Percentiles rank a stretch among this genome's conserved stretches.
phyloP scores from a whole-genome alignment of 2,329 filamentous ascomycete genomes.

The Monilinia fructicola region DNA sequence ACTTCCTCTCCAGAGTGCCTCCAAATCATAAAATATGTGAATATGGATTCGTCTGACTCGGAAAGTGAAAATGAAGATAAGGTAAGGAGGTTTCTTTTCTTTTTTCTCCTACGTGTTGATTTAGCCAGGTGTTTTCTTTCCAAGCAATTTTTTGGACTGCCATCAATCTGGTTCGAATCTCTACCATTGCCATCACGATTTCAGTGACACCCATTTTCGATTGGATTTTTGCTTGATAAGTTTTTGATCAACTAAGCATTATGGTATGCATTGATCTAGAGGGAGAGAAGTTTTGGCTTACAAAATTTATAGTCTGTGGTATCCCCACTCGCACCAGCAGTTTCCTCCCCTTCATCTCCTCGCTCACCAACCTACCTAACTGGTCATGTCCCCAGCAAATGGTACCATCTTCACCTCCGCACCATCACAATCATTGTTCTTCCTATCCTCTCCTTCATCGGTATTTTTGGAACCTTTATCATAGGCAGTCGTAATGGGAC shows the following conservation, averaged over 20 bases:
- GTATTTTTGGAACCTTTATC: slow-evolving; percentile 26
- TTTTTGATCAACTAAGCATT: background rate
- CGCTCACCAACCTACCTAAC: slow-evolving; percentile 17
- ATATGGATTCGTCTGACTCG: slow-evolving; percentile 12
- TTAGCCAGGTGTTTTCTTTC: slow-evolving; percentile 10
- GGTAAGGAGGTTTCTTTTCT: background rate
- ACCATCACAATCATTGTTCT: slow-evolving; percentile 29
- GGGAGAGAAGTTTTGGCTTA: slow-evolving; percentile 3
- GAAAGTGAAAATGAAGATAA: slow-evolving; percentile 6
- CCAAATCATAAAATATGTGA: slow-evolving; percentile 11
- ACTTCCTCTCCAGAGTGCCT: background rate
- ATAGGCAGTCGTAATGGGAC: slow-evolving; percentile 32
- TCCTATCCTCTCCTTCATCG: slow-evolving; percentile 31
- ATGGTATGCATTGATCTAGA: slow-evolving; percentile 16
- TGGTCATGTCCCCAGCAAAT: slow-evolving; percentile 18
- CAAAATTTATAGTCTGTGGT: slow-evolving; percentile 17
- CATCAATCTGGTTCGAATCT: background rate
- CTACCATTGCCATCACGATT: background rate
- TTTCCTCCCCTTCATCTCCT: slow-evolving; percentile 12
- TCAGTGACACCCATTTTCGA: background rate
- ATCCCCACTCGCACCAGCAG: slow-evolving; percentile 18
- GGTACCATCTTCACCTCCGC: slow-evolving; percentile 27
- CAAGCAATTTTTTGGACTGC: too few relatives aligned
- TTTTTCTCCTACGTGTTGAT: background rate
- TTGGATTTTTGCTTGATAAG: background rate